Conservation (phyloP, 1,284 basidiomycete species). For the Sanghuangporus weigelae region DNA sequence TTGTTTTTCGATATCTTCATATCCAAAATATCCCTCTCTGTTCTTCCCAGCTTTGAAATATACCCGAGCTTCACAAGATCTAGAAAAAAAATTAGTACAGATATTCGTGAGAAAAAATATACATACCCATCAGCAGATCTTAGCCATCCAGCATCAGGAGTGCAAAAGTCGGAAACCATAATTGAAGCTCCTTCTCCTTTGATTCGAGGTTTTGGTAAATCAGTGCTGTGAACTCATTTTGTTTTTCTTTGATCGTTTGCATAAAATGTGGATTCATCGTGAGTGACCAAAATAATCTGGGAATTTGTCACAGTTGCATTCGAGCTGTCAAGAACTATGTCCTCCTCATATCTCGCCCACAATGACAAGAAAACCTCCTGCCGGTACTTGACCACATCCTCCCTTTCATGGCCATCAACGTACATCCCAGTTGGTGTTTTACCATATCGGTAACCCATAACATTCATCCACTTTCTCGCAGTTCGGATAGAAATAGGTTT, state of each 20-base stretch:
- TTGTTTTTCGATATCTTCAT: slow-evolving; percentile 25
- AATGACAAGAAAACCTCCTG: slow-evolving; percentile 16
- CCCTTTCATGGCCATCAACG: slow-evolving; percentile 30
- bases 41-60: slow-evolving; percentile 31
- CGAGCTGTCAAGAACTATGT: slow-evolving; percentile 21
- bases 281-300: too few relatives aligned
- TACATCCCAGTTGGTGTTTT: slow-evolving; percentile 28
- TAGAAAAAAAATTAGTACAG: not conserved
- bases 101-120: not conserved
- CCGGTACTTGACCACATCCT: slow-evolving; percentile 30
- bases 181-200: slow-evolving; percentile 29
- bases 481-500: too few relatives aligned
- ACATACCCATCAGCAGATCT: slow-evolving; percentile 15
- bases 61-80: slow-evolving; percentile 19
- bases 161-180: slow-evolving; percentile 33
- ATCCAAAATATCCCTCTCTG: slow-evolving; percentile 30
- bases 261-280: too few relatives aligned
- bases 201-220: not conserved
- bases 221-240: slow-evolving; percentile 25
- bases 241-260: slow-evolving; percentile 29
- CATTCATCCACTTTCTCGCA: slow-evolving; percentile 28
- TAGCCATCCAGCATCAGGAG: slow-evolving; percentile 28
- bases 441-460: slow-evolving; percentile 21
- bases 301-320: too few relatives aligned
- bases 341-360: not conserved